Evolutionary conservation across 371 early-diverging fungal genomes (phyloP).

Genomic region (Sporodiniella umbellata): DNA sequence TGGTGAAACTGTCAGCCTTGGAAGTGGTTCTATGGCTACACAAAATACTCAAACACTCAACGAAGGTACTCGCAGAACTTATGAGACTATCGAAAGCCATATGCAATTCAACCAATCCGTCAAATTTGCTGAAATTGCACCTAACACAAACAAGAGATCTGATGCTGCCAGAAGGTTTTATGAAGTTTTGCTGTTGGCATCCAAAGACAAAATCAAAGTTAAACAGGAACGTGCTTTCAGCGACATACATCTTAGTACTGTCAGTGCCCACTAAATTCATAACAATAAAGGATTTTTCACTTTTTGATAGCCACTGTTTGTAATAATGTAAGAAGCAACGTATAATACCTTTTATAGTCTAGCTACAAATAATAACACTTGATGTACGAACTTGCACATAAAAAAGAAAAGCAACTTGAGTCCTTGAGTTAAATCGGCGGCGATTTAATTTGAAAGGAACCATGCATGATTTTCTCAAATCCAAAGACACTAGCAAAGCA

Average conservation of each 20-base stretch:
- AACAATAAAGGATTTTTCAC: too few species aligned
- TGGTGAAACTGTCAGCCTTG: neutral
- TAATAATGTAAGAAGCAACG: too few species aligned
- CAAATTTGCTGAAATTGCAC: slow-evolving; percentile 28
- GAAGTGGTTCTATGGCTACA: slow-evolving; percentile 8
- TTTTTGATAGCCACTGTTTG: too few species aligned
- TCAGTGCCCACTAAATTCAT: slow-evolving; percentile 2
- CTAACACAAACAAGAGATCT: slow-evolving; percentile 27
- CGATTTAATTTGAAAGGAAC: too few species aligned
- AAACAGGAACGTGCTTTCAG: slow-evolving; percentile 80
- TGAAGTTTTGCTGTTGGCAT: slow-evolving; percentile 86
- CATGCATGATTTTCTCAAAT: too few species aligned
- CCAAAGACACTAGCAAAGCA: too few species aligned
- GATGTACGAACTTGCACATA: too few species aligned
- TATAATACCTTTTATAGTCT: too few species aligned
- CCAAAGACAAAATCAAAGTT: slow-evolving; percentile 82
- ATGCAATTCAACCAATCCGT: slow-evolving; percentile 1
- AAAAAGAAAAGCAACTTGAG: too few species aligned
- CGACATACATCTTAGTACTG: slow-evolving; percentile 66
- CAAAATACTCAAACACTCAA: slow-evolving; percentile 16
- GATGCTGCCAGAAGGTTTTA: slow-evolving; percentile 89
- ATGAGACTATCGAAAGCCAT: slow-evolving; percentile 24
- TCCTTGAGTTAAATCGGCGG: too few species aligned
- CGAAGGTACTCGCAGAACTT: slow-evolving; percentile 7
- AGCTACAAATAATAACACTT: too few species aligned